These are phyloP conservation scores for Aspergillus quadrilineatus DNA, from an alignment of 2,329 filamentous ascomycete genomes.

Conservation along the genomic window DNA sequence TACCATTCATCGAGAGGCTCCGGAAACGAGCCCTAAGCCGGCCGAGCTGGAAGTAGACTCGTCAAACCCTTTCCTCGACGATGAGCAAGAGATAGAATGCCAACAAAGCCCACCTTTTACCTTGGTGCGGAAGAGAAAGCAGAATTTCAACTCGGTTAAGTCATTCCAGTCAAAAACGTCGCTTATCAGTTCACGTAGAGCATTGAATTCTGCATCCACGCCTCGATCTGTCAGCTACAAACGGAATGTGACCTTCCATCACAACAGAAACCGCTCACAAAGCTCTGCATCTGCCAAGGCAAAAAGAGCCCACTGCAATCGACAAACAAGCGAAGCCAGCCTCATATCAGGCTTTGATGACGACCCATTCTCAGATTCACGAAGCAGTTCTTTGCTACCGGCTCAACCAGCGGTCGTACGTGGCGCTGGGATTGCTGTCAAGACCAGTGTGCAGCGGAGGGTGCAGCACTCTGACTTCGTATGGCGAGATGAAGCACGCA, in stretches of 20 bases:
- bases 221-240: slow-evolving; percentile 54
- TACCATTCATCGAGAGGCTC: slow-evolving; percentile 60
- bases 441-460: slow-evolving; percentile 41
- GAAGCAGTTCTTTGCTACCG: slow-evolving; percentile 41
- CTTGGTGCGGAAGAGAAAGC: slow-evolving; percentile 32
- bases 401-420: slow-evolving; percentile 41
- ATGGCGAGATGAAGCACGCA: slow-evolving; percentile 75
- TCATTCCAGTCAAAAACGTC: slow-evolving; percentile 49
- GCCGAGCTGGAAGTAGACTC: slow-evolving; percentile 13
- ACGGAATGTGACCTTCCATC: slow-evolving; percentile 63
- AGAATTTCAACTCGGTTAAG: slow-evolving; percentile 34
- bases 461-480: slow-evolving; percentile 46
- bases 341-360: slow-evolving; percentile 21
- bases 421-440: slow-evolving; percentile 29
- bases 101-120: slow-evolving; percentile 31
- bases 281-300: slow-evolving; percentile 27
- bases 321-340: slow-evolving; percentile 27
- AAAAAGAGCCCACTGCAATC: slow-evolving; percentile 21
- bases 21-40: slow-evolving; percentile 12
- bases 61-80: slow-evolving; percentile 23
- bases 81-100: slow-evolving; percentile 19
- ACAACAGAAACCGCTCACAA: slow-evolving; percentile 47
- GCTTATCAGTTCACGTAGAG: slow-evolving; percentile 48
- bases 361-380: slow-evolving; percentile 23
- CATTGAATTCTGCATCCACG: slow-evolving; percentile 33